Evolutionary conservation across 176 grass and related monocot genomes (phyloP).

Genomic region (Oryza nivara): DNA sequence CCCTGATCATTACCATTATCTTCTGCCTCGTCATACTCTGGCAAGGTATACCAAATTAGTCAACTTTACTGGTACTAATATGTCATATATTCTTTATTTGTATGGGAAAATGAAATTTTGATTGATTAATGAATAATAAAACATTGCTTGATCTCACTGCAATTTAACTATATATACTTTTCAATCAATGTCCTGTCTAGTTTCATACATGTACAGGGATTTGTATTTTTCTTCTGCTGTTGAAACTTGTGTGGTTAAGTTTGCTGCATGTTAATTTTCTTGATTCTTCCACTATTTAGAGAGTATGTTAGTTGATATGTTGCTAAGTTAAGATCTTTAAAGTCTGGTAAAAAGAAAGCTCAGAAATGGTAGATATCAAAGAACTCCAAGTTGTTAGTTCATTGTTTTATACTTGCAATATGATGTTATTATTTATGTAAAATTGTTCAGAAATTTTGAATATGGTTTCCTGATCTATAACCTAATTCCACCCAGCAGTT

Average conservation of each 20-base stretch:
- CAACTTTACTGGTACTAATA: neutral
- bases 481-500: neutral
- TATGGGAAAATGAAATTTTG: neutral
- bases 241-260: neutral
- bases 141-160: neutral
- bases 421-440: neutral
- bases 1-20: constrained; percentile 80
- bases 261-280: neutral
- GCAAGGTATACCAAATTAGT: constrained; percentile 79
- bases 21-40: constrained; percentile 95
- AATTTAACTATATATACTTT: neutral
- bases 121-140: constrained; percentile 26
- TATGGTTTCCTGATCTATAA: constrained; percentile 14
- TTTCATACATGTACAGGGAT: neutral
- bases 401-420: neutral
- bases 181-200: neutral
- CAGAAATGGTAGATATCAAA: neutral
- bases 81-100: neutral
- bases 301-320: neutral
- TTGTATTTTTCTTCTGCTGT: neutral
- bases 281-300: neutral
- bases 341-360: neutral
- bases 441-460: neutral
- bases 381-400: neutral
- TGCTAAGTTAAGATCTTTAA: constrained; percentile 29